Evolutionary conservation across 805 yeast genomes (phyloP), one percentile per base, ranked within the genome.

Genomic region (Peterozyma xylosa): DNA sequence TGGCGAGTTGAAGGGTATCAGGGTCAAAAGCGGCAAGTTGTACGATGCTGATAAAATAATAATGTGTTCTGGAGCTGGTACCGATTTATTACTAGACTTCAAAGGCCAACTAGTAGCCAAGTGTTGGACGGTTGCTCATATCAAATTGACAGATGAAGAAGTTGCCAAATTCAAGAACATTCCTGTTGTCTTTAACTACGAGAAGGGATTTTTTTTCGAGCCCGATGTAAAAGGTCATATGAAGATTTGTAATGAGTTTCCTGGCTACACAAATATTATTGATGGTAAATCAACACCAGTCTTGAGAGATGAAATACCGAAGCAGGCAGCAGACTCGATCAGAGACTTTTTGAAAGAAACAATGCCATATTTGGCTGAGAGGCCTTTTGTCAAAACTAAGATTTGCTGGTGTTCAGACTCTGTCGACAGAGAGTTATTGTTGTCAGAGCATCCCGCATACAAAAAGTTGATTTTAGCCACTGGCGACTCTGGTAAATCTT

Each of bases 321-420:
- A 38, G 17, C 50, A 42, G 18, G 50, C 53, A 1, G 53, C 44
- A 18, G 38, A 37, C 9, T 50, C 45, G 29, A 52, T 53, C 14
- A 43, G 57, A 34, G 15, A 13, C 9, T 50, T 47, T 16, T 44
- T 53, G 32, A 39, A 42, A 18, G 49, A 42, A 11, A 43, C 53
- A 4, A 34, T 53, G n/a, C 56, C 57, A 10, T 40, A 43, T 16
- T 48, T 52, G 11, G 48, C 52, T 11, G 42, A 43, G 11, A 39
- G 46, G 15, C 42, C 42, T 21, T 43, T 43, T 30, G 63, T 62
- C 41, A 58, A 59, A 3, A 68, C 65, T 14, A 71, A 67, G 43
- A 70, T 63, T 44, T 64, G 70, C 45, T 72, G 67, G 67, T 63
- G 62, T 43, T 61, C 63, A 4, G 67, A 63, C 43, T 53, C 66